Evolutionary conservation across 179 eudicot species (phyloP).

Genomic region (Actinidia polygama): DNA sequence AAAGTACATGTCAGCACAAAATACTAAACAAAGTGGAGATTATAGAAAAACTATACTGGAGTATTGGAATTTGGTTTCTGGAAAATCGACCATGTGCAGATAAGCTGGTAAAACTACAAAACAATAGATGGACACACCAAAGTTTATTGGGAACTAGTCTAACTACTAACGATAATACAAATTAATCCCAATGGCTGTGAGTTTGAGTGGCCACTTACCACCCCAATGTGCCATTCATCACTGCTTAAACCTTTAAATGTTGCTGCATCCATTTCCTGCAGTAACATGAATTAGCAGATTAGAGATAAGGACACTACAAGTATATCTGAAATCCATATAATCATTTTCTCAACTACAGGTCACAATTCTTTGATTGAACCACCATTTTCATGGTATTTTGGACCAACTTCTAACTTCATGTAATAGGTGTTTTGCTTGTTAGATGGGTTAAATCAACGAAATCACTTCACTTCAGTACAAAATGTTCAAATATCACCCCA

Average conservation of each 20-base stretch:
- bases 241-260: constrained; percentile 64
- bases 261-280: constrained; percentile 90
- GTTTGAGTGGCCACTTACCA: constrained; percentile 55
- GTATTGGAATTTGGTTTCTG: not conserved
- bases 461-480: not conserved
- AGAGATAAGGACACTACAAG: not conserved
- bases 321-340: not conserved
- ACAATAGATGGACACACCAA: not conserved
- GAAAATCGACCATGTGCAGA: not conserved
- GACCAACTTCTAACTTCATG: not conserved
- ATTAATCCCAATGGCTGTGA: not conserved
- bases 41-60: not conserved
- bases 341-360: not conserved
- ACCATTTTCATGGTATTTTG: not conserved
- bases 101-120: not conserved
- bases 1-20: constrained; percentile 14
- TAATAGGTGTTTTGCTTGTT: not conserved
- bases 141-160: not conserved
- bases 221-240: constrained; percentile 91
- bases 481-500: not conserved
- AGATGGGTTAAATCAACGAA: not conserved
- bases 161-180: not conserved
- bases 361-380: not conserved
- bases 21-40: not conserved
- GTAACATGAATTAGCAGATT: not conserved